phyloP scores from a whole-genome alignment of 768 basidiomycete genomes.

The Panaeolus cyanescens region DNA sequence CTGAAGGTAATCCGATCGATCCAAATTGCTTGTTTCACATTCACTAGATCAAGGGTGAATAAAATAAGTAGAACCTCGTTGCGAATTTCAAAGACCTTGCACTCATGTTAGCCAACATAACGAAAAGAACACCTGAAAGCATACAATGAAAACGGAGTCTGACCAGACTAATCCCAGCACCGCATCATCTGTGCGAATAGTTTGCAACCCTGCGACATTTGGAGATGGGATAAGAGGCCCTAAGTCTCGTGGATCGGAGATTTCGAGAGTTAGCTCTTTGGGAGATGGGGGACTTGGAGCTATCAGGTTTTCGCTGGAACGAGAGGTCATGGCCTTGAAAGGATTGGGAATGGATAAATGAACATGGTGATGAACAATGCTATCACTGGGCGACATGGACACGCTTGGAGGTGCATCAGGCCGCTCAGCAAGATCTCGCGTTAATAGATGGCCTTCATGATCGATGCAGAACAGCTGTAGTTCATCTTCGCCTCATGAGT shows the following conservation, averaged over 20 bases:
- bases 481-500: conserved; percentile 26
- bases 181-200: conserved; percentile 23
- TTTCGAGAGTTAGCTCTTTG: conserved; percentile 12
- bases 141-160: conserved; percentile 39
- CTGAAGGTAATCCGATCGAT: neutral
- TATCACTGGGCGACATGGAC: conserved; percentile 24
- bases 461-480: conserved; percentile 43
- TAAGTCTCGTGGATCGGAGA: conserved; percentile 22
- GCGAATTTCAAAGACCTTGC: conserved; percentile 41
- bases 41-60: conserved; percentile 23
- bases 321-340: conserved; percentile 56
- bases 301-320: conserved; percentile 48
- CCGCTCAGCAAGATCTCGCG: conserved; percentile 40
- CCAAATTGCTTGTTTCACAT: conserved; percentile 38
- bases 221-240: conserved; percentile 21
- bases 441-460: conserved; percentile 44
- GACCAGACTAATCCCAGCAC: conserved; percentile 52
- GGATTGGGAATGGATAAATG: conserved; percentile 59
- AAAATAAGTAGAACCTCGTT: conserved; percentile 28
- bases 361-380: conserved; percentile 25
- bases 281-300: neutral
- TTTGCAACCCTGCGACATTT: conserved; percentile 21
- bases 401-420: conserved; percentile 6
- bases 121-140: conserved; percentile 9
- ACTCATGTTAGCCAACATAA: neutral